A percentile compares a stretch with the other conserved stretches of the same genome.
phyloP scores from a whole-genome alignment of 2,329 filamentous ascomycete genomes.

The Calonectria leucothoes region DNA sequence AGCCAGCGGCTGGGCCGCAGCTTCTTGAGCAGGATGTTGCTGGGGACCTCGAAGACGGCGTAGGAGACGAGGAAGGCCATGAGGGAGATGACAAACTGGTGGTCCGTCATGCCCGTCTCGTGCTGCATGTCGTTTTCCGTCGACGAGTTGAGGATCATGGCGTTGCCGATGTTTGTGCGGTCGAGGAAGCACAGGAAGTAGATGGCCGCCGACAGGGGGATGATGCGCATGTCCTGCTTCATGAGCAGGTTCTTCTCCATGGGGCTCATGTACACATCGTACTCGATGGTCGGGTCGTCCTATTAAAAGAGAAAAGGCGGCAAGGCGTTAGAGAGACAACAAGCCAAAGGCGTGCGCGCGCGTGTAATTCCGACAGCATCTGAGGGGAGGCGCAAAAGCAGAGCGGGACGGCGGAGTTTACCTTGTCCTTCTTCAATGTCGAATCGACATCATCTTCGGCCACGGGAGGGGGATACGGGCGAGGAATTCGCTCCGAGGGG shows the following conservation, averaged over 20 bases:
- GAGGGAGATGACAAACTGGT: constrained; percentile 70
- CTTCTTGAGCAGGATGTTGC: constrained; percentile 74
- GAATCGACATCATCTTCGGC: constrained; percentile 42
- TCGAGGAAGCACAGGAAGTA: constrained; percentile 78
- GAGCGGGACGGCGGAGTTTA: constrained; percentile 1
- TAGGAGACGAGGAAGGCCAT: constrained; percentile 72
- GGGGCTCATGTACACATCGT: constrained; percentile 38
- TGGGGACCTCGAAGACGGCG: constrained; percentile 72
- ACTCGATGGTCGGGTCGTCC: constrained; percentile 31
- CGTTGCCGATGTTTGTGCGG: constrained; percentile 76
- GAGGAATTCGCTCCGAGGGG: constrained; percentile 29
- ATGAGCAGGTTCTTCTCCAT: constrained; percentile 57
- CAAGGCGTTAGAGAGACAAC: constrained; percentile 35
- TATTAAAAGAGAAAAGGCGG: constrained; percentile 9
- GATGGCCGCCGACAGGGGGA: constrained; percentile 72
- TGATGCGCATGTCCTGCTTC: constrained; percentile 72
- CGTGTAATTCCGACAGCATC: too few species aligned
- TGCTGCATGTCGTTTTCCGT: constrained; percentile 71
- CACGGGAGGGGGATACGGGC: constrained; percentile 41
- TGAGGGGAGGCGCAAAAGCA: neutral
- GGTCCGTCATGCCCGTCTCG: constrained; percentile 70
- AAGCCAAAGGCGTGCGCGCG: too few species aligned
- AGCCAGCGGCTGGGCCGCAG: constrained; percentile 72
- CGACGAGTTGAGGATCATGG: constrained; percentile 72
- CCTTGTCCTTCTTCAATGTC: constrained; percentile 40